Evolutionary conservation across 2,329 filamentous ascomycete species (phyloP).

Genomic region (Raffaelea arxii): DNA sequence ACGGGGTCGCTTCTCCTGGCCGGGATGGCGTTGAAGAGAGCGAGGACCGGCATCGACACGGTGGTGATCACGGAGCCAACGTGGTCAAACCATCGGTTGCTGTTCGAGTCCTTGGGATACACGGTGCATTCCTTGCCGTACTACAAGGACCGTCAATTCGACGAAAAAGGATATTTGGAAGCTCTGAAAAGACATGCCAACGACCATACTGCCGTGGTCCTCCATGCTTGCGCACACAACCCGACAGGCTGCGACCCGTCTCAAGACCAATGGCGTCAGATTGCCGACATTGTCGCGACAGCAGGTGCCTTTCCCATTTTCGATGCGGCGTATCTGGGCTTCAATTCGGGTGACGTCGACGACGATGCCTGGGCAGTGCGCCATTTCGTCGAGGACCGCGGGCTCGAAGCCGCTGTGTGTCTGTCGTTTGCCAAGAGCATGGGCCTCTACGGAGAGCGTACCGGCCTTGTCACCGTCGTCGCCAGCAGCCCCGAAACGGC

Average conservation of each 20-base stretch:
- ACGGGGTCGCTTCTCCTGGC: slow-evolving; percentile 92
- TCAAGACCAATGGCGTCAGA: slow-evolving; percentile 84
- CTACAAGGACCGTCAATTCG: slow-evolving; percentile 19
- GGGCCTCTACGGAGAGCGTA: slow-evolving; percentile 90
- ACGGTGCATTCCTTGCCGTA: slow-evolving; percentile 32
- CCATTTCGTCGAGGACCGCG: slow-evolving; percentile 75
- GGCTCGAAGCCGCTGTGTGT: slow-evolving; percentile 77
- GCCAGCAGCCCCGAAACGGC: slow-evolving; percentile 61
- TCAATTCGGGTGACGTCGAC: slow-evolving; percentile 79
- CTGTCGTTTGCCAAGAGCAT: slow-evolving; percentile 98
- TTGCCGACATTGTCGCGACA: slow-evolving; percentile 62
- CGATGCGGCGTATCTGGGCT: slow-evolving; percentile 94
- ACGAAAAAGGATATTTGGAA: slow-evolving; percentile 85
- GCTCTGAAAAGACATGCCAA: slow-evolving; percentile 6
- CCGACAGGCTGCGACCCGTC: slow-evolving; percentile 94
- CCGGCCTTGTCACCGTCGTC: slow-evolving; percentile 90
- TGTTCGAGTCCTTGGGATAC: slow-evolving; percentile 45
- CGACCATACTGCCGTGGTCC: slow-evolving; percentile 44
- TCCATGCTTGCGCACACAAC: slow-evolving; percentile 96
- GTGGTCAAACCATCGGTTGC: slow-evolving; percentile 98
- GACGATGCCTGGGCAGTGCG: slow-evolving; percentile 82
- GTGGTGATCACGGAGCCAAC: slow-evolving; percentile 92
- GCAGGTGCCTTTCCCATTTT: slow-evolving; percentile 92
- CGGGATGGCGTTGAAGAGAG: slow-evolving; percentile 82
- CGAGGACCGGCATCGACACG: slow-evolving; percentile 64